These are phyloP conservation scores for Chaetomiaceae sp. DNA, from an alignment of 2,329 filamentous ascomycete species.

Conservation along the genomic window DNA sequence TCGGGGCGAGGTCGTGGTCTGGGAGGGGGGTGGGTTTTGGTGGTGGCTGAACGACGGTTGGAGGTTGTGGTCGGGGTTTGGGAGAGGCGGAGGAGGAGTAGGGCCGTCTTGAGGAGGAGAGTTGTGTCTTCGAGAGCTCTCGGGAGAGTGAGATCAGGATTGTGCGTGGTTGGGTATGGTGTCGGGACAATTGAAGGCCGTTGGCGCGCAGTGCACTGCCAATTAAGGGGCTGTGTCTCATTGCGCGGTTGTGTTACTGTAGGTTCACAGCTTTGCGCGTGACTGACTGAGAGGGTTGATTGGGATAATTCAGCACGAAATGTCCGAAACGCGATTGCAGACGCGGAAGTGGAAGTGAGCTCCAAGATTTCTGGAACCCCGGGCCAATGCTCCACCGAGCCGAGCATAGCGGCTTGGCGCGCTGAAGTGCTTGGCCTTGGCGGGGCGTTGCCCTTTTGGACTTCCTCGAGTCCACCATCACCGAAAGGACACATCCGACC, in stretches of 20 bases:
- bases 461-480: no score
- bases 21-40: neutral
- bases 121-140: neutral
- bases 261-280: neutral
- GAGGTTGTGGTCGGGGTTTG: neutral
- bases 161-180: neutral
- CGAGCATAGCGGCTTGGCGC: no score
- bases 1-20: neutral
- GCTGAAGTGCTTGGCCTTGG: no score
- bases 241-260: conserved; percentile 4
- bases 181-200: neutral
- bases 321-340: no score
- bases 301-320: neutral
- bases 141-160: neutral
- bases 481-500: no score
- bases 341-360: no score
- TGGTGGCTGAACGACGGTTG: neutral
- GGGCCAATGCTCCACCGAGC: no score
- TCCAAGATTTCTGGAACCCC: no score
- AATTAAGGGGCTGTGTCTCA: conserved; percentile 14
- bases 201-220: conserved; percentile 11
- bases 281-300: neutral
- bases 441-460: no score
- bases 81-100: conserved; percentile 5
- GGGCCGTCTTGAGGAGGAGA: neutral